These are phyloP conservation scores for Jacaranda copaia DNA, from an alignment of 257 asterid species.

Conservation along the genomic window DNA sequence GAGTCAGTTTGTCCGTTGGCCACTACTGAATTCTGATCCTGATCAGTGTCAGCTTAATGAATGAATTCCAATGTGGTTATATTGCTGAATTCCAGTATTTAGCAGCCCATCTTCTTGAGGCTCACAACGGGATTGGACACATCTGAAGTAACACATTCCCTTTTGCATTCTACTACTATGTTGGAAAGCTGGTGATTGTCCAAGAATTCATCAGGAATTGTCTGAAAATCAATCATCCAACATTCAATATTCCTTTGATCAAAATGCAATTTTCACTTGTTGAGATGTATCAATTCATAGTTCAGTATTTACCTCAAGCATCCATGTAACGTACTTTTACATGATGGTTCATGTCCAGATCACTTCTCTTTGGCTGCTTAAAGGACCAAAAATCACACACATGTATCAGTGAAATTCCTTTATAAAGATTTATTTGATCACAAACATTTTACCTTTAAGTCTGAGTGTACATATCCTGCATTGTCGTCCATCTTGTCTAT, in stretches of 20 bases:
- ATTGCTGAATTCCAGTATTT: not conserved
- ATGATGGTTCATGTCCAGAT: conserved; percentile 96
- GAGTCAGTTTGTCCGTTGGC: too few relatives aligned
- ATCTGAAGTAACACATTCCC: conserved; percentile 84
- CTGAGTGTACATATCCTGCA: conserved; percentile 60
- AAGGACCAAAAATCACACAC: too few relatives aligned
- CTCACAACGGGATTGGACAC: conserved; percentile 74
- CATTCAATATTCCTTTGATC: too few relatives aligned
- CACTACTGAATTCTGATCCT: too few relatives aligned
- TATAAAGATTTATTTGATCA: too few relatives aligned
- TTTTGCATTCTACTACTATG: conserved; percentile 68
- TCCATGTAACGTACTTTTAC: conserved; percentile 89
- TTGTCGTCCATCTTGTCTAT: conserved; percentile 61
- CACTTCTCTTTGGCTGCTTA: conserved; percentile 83
- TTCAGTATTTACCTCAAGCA: conserved; percentile 75
- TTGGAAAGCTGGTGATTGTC: conserved; percentile 72
- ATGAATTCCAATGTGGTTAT: too few relatives aligned
- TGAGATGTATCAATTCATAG: too few relatives aligned
- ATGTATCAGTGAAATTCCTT: too few relatives aligned
- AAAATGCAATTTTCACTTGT: too few relatives aligned
- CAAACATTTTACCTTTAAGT: conserved; percentile 57
- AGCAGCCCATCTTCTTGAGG: conserved; percentile 52
- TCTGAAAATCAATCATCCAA: conserved; percentile 45
- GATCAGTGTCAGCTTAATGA: too few relatives aligned
- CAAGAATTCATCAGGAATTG: conserved; percentile 78